Percentiles rank a stretch among this genome's conserved stretches.
Conservation (phyloP, 2,329 filamentous ascomycete species). For the Monascus ruber region DNA sequence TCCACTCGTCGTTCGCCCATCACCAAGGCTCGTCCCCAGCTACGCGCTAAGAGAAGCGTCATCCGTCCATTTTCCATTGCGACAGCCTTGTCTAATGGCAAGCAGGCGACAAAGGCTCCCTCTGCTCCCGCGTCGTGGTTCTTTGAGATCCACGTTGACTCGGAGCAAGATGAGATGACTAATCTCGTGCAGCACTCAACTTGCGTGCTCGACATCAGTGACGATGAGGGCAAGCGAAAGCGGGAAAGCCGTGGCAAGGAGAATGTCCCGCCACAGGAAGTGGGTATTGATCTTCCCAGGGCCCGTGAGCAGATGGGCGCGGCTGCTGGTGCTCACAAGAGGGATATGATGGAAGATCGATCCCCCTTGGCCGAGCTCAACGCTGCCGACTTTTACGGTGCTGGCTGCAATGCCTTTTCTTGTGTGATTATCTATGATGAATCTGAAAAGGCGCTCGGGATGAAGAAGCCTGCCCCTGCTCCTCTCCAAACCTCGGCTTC, state of each 20-base stretch:
- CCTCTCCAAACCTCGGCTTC: slow-evolving; percentile 3
- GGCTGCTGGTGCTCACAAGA: slow-evolving; percentile 21
- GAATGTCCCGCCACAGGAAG: slow-evolving; percentile 63
- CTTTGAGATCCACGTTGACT: slow-evolving; percentile 93
- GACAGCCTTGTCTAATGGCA: slow-evolving; percentile 54
- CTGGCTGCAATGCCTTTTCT: slow-evolving; percentile 52
- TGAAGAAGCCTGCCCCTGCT: slow-evolving; percentile 8
- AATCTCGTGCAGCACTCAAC: slow-evolving; percentile 89
- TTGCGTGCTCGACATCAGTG: slow-evolving; percentile 74
- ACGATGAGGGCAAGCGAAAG: slow-evolving; percentile 58
- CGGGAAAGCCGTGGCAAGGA: slow-evolving; percentile 69
- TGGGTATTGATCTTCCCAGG: slow-evolving; percentile 50
- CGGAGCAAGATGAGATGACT: slow-evolving; percentile 77
- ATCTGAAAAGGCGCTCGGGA: slow-evolving; percentile 12
- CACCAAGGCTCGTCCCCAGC: slow-evolving; percentile 59
- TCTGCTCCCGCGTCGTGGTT: slow-evolving; percentile 49
- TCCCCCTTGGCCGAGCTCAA: slow-evolving; percentile 57
- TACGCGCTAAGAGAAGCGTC: slow-evolving; percentile 36
- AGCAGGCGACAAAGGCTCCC: slow-evolving; percentile 18
- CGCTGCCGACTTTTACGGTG: slow-evolving; percentile 55
- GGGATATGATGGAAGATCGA: slow-evolving; percentile 54
- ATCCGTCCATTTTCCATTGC: slow-evolving; percentile 70
- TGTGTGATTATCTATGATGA: slow-evolving; percentile 54
- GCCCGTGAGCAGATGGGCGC: slow-evolving; percentile 10
- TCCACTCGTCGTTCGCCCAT: slow-evolving; percentile 55